Evolutionary conservation across 306 rosid genomes (phyloP), one percentile per base, ranked within the genome.

Genomic region (Arachis stenosperma): DNA sequence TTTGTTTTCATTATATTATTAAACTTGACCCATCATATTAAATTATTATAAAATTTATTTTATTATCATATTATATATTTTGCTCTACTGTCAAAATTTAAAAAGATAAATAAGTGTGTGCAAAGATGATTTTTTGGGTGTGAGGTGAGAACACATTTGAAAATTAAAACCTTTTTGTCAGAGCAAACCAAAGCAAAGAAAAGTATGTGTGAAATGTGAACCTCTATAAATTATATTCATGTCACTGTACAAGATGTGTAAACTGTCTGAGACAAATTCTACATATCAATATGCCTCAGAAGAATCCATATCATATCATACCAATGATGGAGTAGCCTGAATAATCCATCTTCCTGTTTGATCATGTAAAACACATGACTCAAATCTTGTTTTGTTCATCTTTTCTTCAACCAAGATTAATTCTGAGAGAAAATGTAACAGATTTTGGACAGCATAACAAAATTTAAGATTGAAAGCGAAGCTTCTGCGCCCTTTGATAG

Each of bases 401-500:
- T 41, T 56, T 66, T 15, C 69, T 67, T 14, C 13, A 61, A 65
- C 4, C 54, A 48, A 22, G 27, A 22, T 22, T 22, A 22, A 22
- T 67, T 62, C 59, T 10, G 14, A 55, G 61, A 36, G 30, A 36
- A 47, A 30, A 3, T 10, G 27, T 10, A 8, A 22, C 36, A 10
- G 15, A 64, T 63, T 36, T 11, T 55, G 44, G 36, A 51, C 56
- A 43, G 65, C 46, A 70, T 54, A 52, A 9, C 50, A 76, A 9
- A 56, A 57, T 44, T 33, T 62, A 39, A 76, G 37, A 39, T 44
- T 72, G 65, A 36, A 65, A 73, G 61, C 79, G 70, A 47, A 72
- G 58, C 10, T 84, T 79, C 60, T 79, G 82, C 42, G 86, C 74
- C 77, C 88, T 78, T 61, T 70, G 82, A 71, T 88, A 90, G 54